phyloP scores from a whole-genome alignment of 306 rosid genomes.

The Cucurbita pepo region DNA sequence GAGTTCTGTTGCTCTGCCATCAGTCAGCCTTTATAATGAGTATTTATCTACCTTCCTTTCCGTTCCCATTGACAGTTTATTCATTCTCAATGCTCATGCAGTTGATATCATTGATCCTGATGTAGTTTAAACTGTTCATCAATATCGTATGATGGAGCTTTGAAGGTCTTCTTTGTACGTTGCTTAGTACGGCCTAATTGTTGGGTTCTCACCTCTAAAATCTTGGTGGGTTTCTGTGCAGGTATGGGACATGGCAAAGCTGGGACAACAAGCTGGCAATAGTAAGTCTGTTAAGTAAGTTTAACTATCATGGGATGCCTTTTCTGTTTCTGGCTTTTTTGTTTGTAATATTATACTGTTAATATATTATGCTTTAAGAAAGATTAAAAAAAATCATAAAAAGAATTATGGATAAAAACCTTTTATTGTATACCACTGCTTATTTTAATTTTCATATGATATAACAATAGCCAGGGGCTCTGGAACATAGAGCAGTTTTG shows the following conservation, averaged over 20 bases:
- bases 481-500: background rate
- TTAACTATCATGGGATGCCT: background rate
- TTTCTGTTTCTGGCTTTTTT: background rate
- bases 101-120: conserved; percentile 8
- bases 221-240: conserved; percentile 15
- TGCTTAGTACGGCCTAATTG: background rate
- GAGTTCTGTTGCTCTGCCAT: conserved; percentile 76
- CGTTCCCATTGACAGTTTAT: background rate
- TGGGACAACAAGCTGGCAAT: conserved; percentile 55
- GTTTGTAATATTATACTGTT: background rate
- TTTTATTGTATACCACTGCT: background rate
- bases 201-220: conserved; percentile 2
- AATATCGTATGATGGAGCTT: conserved; percentile 77
- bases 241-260: conserved; percentile 98
- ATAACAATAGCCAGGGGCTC: background rate
- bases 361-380: background rate
- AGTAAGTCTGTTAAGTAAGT: conserved; percentile 34
- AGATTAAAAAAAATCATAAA: background rate
- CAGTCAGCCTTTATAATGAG: conserved; percentile 87
- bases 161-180: conserved; percentile 34
- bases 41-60: conserved; percentile 15
- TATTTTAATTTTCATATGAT: background rate
- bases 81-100: conserved; percentile 8
- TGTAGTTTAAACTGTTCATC: conserved; percentile 83
- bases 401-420: background rate